phyloP scores from a whole-genome alignment of 768 basidiomycete genomes.

The Tylopilus cervinicoccineus region DNA sequence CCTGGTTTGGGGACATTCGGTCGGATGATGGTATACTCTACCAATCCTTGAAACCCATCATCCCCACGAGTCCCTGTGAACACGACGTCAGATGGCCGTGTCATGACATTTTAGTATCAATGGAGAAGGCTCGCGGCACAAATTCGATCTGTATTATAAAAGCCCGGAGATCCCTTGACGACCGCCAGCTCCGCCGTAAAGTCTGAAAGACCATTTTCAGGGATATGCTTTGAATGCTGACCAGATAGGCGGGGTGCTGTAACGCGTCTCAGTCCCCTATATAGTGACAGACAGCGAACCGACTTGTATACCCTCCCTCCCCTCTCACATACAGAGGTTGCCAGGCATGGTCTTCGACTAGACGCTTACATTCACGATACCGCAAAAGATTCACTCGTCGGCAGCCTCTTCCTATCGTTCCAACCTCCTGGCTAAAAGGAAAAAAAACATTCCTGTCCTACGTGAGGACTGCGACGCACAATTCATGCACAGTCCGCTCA shows the following conservation, averaged over 20 bases:
- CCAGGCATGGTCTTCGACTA: not conserved
- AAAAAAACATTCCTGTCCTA: constrained; percentile 70
- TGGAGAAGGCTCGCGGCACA: constrained; percentile 42
- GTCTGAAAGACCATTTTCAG: constrained; percentile 54
- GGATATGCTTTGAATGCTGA: constrained; percentile 50
- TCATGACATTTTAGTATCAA: not conserved
- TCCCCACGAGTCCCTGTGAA: constrained; percentile 51
- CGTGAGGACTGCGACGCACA: constrained; percentile 65
- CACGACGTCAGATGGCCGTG: not conserved
- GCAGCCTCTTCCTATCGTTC: constrained; percentile 55
- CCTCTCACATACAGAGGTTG: too few relatives aligned
- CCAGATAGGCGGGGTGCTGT: constrained; percentile 73
- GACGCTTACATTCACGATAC: constrained; percentile 66
- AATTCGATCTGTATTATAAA: constrained; percentile 68
- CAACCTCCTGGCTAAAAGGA: constrained; percentile 65
- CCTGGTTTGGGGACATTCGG: constrained; percentile 61
- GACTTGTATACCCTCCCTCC: too few relatives aligned
- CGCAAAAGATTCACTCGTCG: constrained; percentile 59
- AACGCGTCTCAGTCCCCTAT: not conserved
- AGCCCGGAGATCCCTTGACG: constrained; percentile 64
- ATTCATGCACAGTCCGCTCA: constrained; percentile 75
- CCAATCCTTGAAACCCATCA: constrained; percentile 60
- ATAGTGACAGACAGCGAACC: too few relatives aligned
- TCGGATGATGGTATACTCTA: constrained; percentile 58
- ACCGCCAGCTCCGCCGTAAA: constrained; percentile 50